Base-by-base conservation (phyloP, 73 alveolate genomes). In the Uronychia setigera region DNA sequence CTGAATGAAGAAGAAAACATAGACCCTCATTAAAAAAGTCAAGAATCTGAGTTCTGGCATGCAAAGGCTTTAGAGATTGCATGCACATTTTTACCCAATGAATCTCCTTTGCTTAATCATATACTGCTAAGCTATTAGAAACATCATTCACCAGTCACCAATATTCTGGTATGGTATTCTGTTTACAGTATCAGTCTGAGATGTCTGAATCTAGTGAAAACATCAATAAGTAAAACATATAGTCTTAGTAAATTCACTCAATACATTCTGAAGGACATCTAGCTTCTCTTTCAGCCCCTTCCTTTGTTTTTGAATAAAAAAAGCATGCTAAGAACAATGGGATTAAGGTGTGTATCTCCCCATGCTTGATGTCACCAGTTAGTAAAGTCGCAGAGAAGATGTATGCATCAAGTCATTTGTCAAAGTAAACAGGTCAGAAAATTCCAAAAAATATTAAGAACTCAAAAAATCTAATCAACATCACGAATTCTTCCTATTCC, bases 51-150 rank as follows among this genome's bases (percentile, higher is more conserved):
- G 82, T 94, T 67, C 85, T 94, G 91, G 84, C 97, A 92, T 89
- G 89, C 92, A 35, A 92, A 92, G 84, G 95, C 97, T 28, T 76
- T 92, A 29, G 87, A 85, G 79, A 86, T 94, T 29, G 92, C 96
- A 34, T 78, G 93, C 82, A 78, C 91, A 35, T 94, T 92, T 84
- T 80, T 94, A 0, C 98, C 98, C 0, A 90, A 88, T 27, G 93
- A 94, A 33, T 94, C 96, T 80, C 97, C 98, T 29, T 87, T 94
- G 26, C 92, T 92, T 31, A 94, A 92, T 58, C 98, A 94, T 79
- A 92, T 89, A 46, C 82, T 94, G 77, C 89, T 88, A 58, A 88
- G 96, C 34, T 94, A 94, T 87, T 87, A 94, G 82, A 94, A 94
- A 89, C 93, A 89, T 83, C 95, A 94, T 83, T 93, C 90, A 74